Evolutionary conservation across 2,329 filamentous ascomycete species (phyloP), one percentile per base, ranked within the genome.

Genomic region (Aureobasidium sp.): DNA sequence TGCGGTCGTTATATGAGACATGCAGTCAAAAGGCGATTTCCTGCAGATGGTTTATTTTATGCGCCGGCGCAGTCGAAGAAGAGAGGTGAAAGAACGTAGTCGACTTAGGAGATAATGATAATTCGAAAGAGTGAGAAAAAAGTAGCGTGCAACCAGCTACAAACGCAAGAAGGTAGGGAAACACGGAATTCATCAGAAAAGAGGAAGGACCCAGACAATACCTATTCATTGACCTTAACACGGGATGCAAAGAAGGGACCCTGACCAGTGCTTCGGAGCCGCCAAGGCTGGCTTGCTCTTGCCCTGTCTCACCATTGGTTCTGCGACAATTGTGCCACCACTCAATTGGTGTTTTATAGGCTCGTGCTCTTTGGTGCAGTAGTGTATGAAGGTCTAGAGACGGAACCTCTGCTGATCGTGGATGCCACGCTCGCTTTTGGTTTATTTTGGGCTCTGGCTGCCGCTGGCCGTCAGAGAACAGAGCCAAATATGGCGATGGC

Each of bases 391-490:
- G 27, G 27, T 29, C 6, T 6, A 29, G 6, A 29, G 6, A 11
- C 5, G 35, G 35, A 21, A 16, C 17, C n/a, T 29, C 12, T 6
- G 35, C 35, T 38, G n/a, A 6, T 19, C 14, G n/a, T 19, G 35
- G 35, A 38, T 8, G 7, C 17, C 35, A 19, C 35, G 17, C 35
- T 21, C 21, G 5, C 17, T n/a, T 19, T 37, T n/a, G 44, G 32
- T 35, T 37, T 48, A 48, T 48, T 48, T 48, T 48, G 24, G 44
- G 44, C 21, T n/a, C 16, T 27, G 12, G 30, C 32, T 37, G 32
- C 30, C 44, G 44, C 32, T 35, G 16, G 22, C 14, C 12, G 44
- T 48, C 25, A 48, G 27, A 48, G 30, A 37, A 11, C 4, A 14
- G 22, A 14, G 22, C 22, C 44, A 11, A 24, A 16, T 10, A 17